A percentile compares a stretch with the other conserved stretches of the same genome.
Conservation (phyloP, 139 green algal species). For the Picochlorum costavermella region DNA sequence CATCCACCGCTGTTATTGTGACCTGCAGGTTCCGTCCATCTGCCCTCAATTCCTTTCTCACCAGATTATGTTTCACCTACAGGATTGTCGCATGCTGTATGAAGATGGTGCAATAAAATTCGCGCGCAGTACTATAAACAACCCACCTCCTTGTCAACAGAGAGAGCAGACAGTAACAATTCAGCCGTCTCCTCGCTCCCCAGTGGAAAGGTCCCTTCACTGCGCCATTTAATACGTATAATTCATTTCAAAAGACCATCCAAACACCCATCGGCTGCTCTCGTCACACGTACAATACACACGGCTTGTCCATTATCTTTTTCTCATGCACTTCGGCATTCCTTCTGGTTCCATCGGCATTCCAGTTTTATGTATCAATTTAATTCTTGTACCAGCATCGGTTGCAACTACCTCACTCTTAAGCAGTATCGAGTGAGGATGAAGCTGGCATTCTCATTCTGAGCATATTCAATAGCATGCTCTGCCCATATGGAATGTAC, state of each 20-base stretch:
- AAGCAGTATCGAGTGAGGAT: not conserved
- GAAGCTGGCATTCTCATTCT: not conserved
- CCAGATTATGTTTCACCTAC: conserved; percentile 26
- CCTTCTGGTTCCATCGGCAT: too few relatives aligned
- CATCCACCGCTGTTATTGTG: conserved; percentile 25
- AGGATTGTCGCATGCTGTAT: not conserved
- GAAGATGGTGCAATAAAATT: not conserved
- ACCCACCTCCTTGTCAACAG: not conserved
- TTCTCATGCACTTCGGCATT: too few relatives aligned
- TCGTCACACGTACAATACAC: too few relatives aligned
- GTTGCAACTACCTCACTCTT: not conserved
- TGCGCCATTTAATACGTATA: not conserved
- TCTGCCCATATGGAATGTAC: conserved; percentile 39
- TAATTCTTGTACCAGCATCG: too few relatives aligned
- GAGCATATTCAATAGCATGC: conserved; percentile 14
- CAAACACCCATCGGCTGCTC: too few relatives aligned
- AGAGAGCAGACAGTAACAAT: not conserved
- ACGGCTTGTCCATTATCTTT: too few relatives aligned
- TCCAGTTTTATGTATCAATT: too few relatives aligned
- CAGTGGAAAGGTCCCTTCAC: not conserved
- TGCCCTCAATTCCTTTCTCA: conserved; percentile 15
- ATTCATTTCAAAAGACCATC: too few relatives aligned
- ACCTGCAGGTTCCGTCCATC: conserved; percentile 6
- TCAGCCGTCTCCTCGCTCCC: conserved; percentile 5
- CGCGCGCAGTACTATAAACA: not conserved